Conservation (phyloP, 352 stramenopile species). For the Pythium sukuiense region DNA sequence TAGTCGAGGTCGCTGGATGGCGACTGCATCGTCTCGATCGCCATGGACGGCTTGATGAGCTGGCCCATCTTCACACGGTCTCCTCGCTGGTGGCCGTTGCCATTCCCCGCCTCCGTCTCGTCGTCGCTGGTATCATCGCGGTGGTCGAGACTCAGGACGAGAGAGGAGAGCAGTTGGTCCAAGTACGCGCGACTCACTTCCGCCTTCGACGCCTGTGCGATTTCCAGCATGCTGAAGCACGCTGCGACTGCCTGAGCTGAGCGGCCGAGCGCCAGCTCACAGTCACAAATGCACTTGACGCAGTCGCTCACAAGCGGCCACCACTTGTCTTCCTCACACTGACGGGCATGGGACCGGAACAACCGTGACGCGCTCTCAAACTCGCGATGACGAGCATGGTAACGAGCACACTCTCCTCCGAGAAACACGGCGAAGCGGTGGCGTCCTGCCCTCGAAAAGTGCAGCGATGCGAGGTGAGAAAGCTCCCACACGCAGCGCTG, state of each 20-base stretch:
- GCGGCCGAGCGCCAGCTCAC: slow-evolving; percentile 54
- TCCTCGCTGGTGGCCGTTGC: neutral
- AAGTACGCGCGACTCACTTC: slow-evolving; percentile 50
- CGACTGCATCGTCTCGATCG: slow-evolving; percentile 58
- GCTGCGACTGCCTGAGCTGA: slow-evolving; percentile 52
- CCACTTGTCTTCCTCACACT: slow-evolving; percentile 82
- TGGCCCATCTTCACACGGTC: slow-evolving; percentile 49
- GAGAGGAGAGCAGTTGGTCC: slow-evolving; percentile 43
- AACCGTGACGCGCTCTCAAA: slow-evolving; percentile 67
- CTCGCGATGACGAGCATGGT: slow-evolving; percentile 52
- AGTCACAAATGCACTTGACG: slow-evolving; percentile 53
- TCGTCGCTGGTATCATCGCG: slow-evolving; percentile 8
- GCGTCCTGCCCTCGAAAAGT: slow-evolving; percentile 68
- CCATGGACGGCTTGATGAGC: slow-evolving; percentile 47
- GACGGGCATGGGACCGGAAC: slow-evolving; percentile 62
- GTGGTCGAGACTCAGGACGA: slow-evolving; percentile 42
- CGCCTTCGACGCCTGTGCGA: slow-evolving; percentile 47
- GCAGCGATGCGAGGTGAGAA: slow-evolving; percentile 70
- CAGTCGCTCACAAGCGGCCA: slow-evolving; percentile 56
- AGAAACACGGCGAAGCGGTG: slow-evolving; percentile 82
- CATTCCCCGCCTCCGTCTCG: neutral
- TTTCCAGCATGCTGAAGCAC: slow-evolving; percentile 65
- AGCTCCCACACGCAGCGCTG: slow-evolving; percentile 70
- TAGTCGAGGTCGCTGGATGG: slow-evolving; percentile 42
- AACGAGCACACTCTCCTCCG: slow-evolving; percentile 61